Conservation (phyloP, 495 filamentous ascomycete genomes). For the Penicillium daleae region DNA sequence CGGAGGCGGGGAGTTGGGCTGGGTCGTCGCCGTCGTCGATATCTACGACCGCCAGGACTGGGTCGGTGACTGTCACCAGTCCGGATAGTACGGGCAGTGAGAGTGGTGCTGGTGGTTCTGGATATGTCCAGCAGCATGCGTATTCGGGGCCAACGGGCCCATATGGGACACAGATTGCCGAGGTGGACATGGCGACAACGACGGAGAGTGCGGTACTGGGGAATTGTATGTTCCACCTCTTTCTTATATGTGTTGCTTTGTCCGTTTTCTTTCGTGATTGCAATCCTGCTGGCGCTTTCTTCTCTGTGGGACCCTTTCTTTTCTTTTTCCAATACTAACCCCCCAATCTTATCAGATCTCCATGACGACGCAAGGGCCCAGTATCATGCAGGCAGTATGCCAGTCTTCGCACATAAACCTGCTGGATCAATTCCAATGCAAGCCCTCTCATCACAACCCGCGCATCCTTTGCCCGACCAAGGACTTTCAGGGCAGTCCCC, state of each 20-base stretch:
- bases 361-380: conserved; percentile 14
- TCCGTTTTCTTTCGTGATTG: background rate
- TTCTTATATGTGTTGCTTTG: background rate
- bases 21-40: conserved; percentile 30
- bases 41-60: conserved; percentile 23
- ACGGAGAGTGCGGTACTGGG: conserved; percentile 3
- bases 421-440: conserved; percentile 17
- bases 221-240: background rate
- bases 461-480: background rate
- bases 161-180: conserved; percentile 17
- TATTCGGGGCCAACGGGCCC: conserved; percentile 16
- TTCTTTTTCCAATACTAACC: background rate
- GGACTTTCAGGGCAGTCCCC: background rate
- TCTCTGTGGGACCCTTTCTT: too few relatives aligned
- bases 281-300: background rate
- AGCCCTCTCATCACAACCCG: conserved; percentile 6
- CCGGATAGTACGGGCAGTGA: conserved; percentile 35
- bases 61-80: conserved; percentile 27
- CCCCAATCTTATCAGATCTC: conserved; percentile 10
- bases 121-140: background rate
- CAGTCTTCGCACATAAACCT: conserved; percentile 17
- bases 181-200: conserved; percentile 11
- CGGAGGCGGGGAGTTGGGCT: conserved; percentile 23
- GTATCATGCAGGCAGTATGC: conserved; percentile 16
- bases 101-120: conserved; percentile 9